Conservation (phyloP, 139 green algal species). For the Tetradesmus lagerheimii region DNA sequence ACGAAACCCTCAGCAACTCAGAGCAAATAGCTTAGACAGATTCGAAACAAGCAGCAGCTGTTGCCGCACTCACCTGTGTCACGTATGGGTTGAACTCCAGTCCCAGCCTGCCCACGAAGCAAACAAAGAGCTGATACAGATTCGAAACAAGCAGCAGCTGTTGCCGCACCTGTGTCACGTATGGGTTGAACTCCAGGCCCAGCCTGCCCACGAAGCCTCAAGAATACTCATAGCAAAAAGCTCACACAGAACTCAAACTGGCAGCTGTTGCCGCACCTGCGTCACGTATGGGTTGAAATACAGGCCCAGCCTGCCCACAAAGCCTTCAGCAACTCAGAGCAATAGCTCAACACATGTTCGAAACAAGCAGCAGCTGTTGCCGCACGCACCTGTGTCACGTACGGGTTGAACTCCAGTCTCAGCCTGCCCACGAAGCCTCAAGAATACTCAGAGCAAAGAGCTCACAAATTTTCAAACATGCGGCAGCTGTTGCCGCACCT, state of each 20-base stretch:
- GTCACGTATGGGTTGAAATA: constrained; percentile 89
- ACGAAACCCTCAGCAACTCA: constrained; percentile 67
- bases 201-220: constrained; percentile 51
- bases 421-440: constrained; percentile 53
- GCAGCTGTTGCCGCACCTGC: constrained; percentile 16
- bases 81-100: constrained; percentile 90
- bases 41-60: background rate
- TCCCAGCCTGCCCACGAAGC: constrained; percentile 61
- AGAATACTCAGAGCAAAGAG: no score
- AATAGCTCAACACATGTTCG: no score
- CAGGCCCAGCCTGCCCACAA: constrained; percentile 73
- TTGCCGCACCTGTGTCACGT: constrained; percentile 64
- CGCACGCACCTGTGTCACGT: no score
- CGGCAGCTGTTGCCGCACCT: no score
- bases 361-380: no score
- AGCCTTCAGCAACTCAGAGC: no score
- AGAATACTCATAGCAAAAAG: no score
- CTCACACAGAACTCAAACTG: no score
- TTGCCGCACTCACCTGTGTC: constrained; percentile 8
- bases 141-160: no score
- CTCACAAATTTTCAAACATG: no score
- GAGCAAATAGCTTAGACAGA: background rate
- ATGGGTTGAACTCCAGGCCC: constrained; percentile 88
- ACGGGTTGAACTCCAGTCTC: constrained; percentile 91
- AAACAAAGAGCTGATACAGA: background rate